Percentiles rank a stretch among this genome's conserved stretches.
phyloP scores from a whole-genome alignment of 345 rosid genomes.

The Syzygium jambos region DNA sequence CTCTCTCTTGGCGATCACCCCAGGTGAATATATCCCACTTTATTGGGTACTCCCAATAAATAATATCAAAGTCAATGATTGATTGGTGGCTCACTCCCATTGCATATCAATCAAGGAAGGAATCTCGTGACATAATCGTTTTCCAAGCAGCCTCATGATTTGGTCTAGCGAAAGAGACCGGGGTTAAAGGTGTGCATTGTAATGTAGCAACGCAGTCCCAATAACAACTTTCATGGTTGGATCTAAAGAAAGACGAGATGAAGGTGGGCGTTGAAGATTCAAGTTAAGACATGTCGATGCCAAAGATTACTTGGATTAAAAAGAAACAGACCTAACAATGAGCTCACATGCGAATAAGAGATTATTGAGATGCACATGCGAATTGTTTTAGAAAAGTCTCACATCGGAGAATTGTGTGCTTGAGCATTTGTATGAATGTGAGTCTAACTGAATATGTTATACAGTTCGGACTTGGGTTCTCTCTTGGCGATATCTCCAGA shows the following conservation, averaged over 20 bases:
- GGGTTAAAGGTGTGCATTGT: too few species aligned
- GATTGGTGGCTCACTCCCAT: background rate
- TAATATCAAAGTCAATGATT: background rate
- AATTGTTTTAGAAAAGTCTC: background rate
- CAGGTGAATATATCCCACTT: background rate
- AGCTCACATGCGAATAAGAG: background rate
- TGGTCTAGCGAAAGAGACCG: background rate
- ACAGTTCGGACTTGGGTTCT: rapidly evolving
- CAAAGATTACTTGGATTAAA: background rate
- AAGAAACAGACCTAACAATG: background rate
- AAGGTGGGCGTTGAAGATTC: too few species aligned
- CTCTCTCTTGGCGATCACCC: background rate
- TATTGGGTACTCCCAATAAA: background rate
- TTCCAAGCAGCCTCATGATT: background rate
- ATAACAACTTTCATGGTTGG: too few species aligned
- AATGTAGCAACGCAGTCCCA: too few species aligned
- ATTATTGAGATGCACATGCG: background rate
- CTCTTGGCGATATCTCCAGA: rapidly evolving
- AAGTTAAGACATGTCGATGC: too few species aligned
- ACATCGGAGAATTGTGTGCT: rapidly evolving
- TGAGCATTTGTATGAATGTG: background rate
- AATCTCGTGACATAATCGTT: background rate
- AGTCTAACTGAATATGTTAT: background rate
- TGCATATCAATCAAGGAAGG: background rate
- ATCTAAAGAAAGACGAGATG: too few species aligned